Conservation (phyloP, 2,329 filamentous ascomycete species). For the Pseudogymnoascus sp. region DNA sequence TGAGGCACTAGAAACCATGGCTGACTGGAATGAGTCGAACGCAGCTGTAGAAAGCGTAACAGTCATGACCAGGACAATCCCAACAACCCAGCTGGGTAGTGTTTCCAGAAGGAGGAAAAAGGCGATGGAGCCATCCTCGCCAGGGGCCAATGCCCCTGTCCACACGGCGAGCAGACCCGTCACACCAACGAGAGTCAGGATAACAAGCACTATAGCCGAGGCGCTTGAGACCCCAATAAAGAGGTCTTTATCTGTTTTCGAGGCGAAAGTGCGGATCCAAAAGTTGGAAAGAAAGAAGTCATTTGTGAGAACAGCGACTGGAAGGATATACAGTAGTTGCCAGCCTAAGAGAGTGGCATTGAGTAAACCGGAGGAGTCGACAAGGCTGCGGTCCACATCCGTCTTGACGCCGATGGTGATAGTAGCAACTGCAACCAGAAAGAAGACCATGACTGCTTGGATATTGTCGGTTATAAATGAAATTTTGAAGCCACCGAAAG, state of each 20-base stretch:
- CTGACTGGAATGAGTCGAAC: constrained; percentile 73
- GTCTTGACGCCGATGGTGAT: constrained; percentile 73
- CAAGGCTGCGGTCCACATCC: constrained; percentile 60
- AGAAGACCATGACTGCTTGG: constrained; percentile 70
- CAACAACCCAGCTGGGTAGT: constrained; percentile 74
- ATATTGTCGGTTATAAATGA: constrained; percentile 80
- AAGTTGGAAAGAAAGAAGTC: constrained; percentile 81
- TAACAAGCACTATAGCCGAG: constrained; percentile 54
- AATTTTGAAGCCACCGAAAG: constrained; percentile 73
- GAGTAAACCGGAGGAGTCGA: constrained; percentile 63
- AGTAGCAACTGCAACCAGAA: constrained; percentile 65
- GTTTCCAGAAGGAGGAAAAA: constrained; percentile 69
- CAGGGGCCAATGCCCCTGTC: constrained; percentile 61
- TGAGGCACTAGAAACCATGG: constrained; percentile 77
- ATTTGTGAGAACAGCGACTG: constrained; percentile 73
- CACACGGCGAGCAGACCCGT: constrained; percentile 71
- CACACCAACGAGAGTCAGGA: constrained; percentile 65
- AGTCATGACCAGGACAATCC: constrained; percentile 74
- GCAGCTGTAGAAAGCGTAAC: constrained; percentile 68
- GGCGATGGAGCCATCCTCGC: constrained; percentile 59
- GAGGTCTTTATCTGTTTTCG: constrained; percentile 70
- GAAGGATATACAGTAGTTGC: constrained; percentile 80
- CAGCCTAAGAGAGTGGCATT: constrained; percentile 66
- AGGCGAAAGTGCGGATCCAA: constrained; percentile 78
- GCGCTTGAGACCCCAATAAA: constrained; percentile 68